Conservation (phyloP, 2,329 filamentous ascomycete species). For the Golovinomyces cichoracearum region DNA sequence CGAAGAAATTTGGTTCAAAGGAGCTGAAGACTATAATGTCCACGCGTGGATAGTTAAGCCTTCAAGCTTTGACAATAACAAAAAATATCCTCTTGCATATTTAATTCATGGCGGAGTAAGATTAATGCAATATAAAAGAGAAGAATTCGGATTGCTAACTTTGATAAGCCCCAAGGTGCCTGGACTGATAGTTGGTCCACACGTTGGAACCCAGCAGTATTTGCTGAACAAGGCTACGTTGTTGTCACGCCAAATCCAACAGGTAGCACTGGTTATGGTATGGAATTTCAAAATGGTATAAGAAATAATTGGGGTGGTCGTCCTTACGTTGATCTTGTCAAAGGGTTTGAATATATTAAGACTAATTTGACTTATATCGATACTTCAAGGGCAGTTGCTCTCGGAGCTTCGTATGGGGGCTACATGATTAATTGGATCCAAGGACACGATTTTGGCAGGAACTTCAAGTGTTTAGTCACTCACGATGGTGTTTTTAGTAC, state of each 20-base stretch:
- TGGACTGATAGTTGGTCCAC: conserved; percentile 25
- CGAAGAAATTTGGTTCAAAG: conserved; percentile 42
- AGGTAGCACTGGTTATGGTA: conserved; percentile 59
- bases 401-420: conserved; percentile 51
- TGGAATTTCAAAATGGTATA: conserved; percentile 53
- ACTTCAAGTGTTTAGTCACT: conserved; percentile 68
- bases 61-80: conserved; percentile 35
- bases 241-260: conserved; percentile 63
- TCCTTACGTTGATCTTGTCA: conserved; percentile 61
- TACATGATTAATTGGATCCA: conserved; percentile 84
- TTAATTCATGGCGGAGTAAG: conserved; percentile 47
- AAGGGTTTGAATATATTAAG: conserved; percentile 49
- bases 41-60: conserved; percentile 39
- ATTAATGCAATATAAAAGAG: not conserved
- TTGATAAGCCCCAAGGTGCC: conserved; percentile 12
- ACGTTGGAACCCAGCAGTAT: conserved; percentile 66
- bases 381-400: conserved; percentile 38
- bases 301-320: conserved; percentile 57
- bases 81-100: conserved; percentile 56
- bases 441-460: conserved; percentile 53
- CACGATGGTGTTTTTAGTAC: conserved; percentile 70
- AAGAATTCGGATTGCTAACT: not conserved
- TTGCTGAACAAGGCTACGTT: conserved; percentile 69
- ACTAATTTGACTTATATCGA: conserved; percentile 42
- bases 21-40: conserved; percentile 35